These are phyloP conservation scores for Epichloe amarillans DNA, from an alignment of 2,329 filamentous ascomycete genomes.

Conservation along the genomic window DNA sequence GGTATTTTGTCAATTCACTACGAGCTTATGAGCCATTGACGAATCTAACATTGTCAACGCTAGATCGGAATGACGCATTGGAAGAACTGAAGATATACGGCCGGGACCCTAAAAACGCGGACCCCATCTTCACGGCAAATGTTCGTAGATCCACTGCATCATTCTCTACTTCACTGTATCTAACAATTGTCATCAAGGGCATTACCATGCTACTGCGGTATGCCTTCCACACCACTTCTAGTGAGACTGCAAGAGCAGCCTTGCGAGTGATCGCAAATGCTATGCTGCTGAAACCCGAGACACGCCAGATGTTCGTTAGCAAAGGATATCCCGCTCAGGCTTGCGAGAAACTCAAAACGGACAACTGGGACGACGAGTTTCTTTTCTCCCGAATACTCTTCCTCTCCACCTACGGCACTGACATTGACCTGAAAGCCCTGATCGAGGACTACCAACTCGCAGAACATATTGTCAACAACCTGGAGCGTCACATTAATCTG, in stretches of 20 bases:
- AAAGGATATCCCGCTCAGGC: conserved; percentile 46
- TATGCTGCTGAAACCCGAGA: conserved; percentile 42
- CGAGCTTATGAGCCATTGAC: background rate
- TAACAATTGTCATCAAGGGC: conserved; percentile 38
- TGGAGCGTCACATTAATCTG: conserved; percentile 52
- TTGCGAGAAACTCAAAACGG: conserved; percentile 57
- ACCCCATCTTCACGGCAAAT: conserved; percentile 71
- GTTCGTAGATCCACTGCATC: conserved; percentile 29
- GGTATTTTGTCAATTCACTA: conserved; percentile 31
- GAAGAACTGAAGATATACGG: conserved; percentile 56
- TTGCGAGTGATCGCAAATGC: conserved; percentile 74
- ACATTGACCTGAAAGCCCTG: conserved; percentile 34
- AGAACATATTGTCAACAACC: conserved; percentile 53
- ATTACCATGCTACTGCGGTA: conserved; percentile 59
- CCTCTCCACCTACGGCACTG: conserved; percentile 35
- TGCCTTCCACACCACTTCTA: conserved; percentile 54
- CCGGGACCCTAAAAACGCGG: conserved; percentile 56
- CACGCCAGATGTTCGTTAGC: conserved; percentile 19
- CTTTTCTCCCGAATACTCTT: conserved; percentile 38
- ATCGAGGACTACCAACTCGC: conserved; percentile 26
- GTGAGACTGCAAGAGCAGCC: conserved; percentile 57
- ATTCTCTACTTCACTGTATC: background rate
- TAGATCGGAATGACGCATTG: conserved; percentile 49
- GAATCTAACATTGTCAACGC: background rate
- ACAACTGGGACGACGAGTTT: conserved; percentile 76